Evolutionary conservation across 2,329 filamentous ascomycete genomes (phyloP), one percentile per base, ranked within the genome.

Genomic region (Botrytis deweyae): DNA sequence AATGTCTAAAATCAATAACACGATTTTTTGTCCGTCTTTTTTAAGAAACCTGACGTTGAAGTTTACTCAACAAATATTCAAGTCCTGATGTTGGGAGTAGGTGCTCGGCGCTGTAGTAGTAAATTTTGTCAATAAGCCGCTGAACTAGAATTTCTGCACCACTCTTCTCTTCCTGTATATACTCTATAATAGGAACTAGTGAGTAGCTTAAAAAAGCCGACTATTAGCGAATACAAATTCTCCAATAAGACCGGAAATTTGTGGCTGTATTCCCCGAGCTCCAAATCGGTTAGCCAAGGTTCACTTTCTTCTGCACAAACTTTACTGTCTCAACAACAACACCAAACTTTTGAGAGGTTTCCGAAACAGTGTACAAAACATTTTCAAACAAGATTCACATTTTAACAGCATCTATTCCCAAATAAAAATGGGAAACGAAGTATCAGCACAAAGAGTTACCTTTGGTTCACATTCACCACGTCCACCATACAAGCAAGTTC

Each of bases 331-430:
- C n/a, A 29, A 55, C 1, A 20, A 20, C 4, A 55, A 18, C 3
- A 55, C n/a, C 12, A 55, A n/a, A 1, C 25, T 55, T 55, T n/a
- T 29, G 6, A 55, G 6, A 16, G 14, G 6, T 55, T 29, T 29
- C 14, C 1, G 0, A n/a, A 16, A 4, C 49, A 29, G 10, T n/a
- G 6, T 25, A 49, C 46, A n/a, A 1, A 46, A 46, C 0, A 25
- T 5, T n/a, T n/a, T 25, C 46, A 25, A 5, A 25, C 46, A 52
- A 25, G 22, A 9, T 25, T 52, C 46, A 12, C 22, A 52, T 25
- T 49, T 0, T 52, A 25, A 12, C 22, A 6, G 4, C 10, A n/a
- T n/a, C 22, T 25, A n/a, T n/a, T 4, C 22, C 4, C 22, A 52
- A 52, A 5, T 4, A n/a, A 14, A 49, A 52, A 52, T n/a, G 49